Evolutionary conservation across 108 stramenopile genomes (phyloP), one percentile per base, ranked within the genome.

Genomic region (Fistulifera solaris): DNA sequence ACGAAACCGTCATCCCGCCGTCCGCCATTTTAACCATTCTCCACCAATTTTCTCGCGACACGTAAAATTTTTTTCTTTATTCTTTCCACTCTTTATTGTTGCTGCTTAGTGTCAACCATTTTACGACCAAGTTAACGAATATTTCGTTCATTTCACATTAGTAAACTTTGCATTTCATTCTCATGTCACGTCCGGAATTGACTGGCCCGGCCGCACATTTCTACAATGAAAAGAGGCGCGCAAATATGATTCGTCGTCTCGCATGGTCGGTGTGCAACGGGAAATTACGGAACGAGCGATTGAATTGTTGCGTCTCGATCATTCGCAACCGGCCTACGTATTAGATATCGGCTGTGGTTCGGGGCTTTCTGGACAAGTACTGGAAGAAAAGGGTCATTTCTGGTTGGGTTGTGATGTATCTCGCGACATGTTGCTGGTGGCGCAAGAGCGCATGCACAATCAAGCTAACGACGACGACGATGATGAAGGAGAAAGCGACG

Each of bases 391-490:
- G 16, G 97, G 98, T 0, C 98, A 99, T 65, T 81, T 82, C 7
- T 98, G 97, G 97, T 73, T 96, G 17, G 98, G 98, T 14, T 80
- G 84, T 49, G 98, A 99, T 72, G 86, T 99, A 12, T 83, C 87
- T 16, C 51, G 87, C 23, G 96, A 96, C 65, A 99, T 99, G 99
- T 85, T 99, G 42, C 70, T 81, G 48, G 80, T 98, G 35, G 98
- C 95, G n/a, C 77, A 86, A 27, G 94, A 95, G 62, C 68, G 88
- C 14, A 92, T 87, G 54, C 89, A 94, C 57, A 55, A 55, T 22
- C 62, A 24, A 59, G 40, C 44, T 45, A 48, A 31, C 40, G 4
- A 59, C 14, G 50, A 52, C 22, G 50, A 69, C 52, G 68, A 61
- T 35, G 59, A 65, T 5, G 54, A 68, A 17, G 57, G 56, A 3